Evolutionary conservation across 2,329 filamentous ascomycete species (phyloP), one percentile per base, ranked within the genome.

Genomic region (Pseudocercospora macadamiae): DNA sequence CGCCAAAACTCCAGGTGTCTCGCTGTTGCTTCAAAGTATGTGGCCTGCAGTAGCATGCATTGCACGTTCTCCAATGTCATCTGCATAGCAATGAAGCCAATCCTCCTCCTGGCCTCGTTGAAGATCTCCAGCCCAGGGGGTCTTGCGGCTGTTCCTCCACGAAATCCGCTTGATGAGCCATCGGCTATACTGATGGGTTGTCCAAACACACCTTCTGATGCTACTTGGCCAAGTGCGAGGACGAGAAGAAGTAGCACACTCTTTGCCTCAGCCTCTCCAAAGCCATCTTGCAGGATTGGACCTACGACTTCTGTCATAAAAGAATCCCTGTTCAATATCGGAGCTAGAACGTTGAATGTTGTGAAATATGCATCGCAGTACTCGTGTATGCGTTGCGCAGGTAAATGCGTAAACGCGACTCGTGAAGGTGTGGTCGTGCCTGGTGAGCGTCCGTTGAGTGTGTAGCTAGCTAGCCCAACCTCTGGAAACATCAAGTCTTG

Each of bases 61-160:
- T 87, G 85, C 6, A 86, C 77, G 59, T 82, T 85, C 64, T 86
- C 83, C 23, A 87, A 70, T 51, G 78, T 83, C 66, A 79, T 83
- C 21, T 83, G 79, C 1, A 80, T 81, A 54, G 82, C 66, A 8
- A 81, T 76, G 67, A 86, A 86, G 0, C 85, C 85, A 67, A 86
- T 77, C n/a, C 83, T 76, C 58, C 79, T 80, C 51, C 85, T 77
- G 14, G 84, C 85, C 70, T 87, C 85, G 62, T 87, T 87, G 71
- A 87, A 87, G 32, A 86, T 77, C 1, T 77, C 77, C 2, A 87
- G 68, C 0, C 85, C 85, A 0, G 85, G 85, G 2, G 84, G 84
- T 16, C 74, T 75, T 12, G 77, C 74, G 2, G 71, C 64, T 2
- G 79, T 77, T 1, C 83, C 82, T 10, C 83, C 83, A 37, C 79